Evolutionary conservation across 768 basidiomycete genomes (phyloP), one percentile per base, ranked within the genome.

Genomic region (Trametes villosa): DNA sequence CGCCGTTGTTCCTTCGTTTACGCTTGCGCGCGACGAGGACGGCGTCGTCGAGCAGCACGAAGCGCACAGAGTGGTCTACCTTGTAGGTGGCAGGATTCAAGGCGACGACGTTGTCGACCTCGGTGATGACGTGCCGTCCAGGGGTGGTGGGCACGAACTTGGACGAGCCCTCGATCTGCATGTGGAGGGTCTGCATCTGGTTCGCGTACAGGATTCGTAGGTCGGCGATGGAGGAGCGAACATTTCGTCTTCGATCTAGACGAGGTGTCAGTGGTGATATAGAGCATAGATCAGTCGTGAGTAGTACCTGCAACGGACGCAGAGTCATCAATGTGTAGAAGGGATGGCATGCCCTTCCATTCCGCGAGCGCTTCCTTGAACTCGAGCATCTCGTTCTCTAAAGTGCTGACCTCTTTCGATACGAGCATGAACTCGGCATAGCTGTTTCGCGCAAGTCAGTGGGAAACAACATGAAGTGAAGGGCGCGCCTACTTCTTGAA

Each of bases 381-480:
- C 70, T 98, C 96, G 30, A 98, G 83, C 90, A 98, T 92, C 73
- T 98, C 96, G 70, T 95, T 96, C 78, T 99, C 97, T 27, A 99
- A 84, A 1, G 92, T 89, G 27, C 91, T 89, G 54, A 99, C 96
- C 76, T 98, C 97, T 71, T 98, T 98, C 4, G 97, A 97, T 22
- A 99, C 92, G 56, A 90, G 81, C 27, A 99, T 92, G 71, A 98
- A 98, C 72, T 98, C 94, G 46, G 95, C 92, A 70, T 98, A 98
- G 76, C 96, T 98, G 15, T 1, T 9, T 6, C 12, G 2, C 1
- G 22, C 9, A 22, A 2, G 49, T 54, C 24, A 60, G 52, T 18
- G 17, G 11, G 22, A 42, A 29, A 30, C 22, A 54, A 48, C 27
- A 13, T 44, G n/a, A 47, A 47, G n/a, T 50, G 50, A 22, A 9